Evolutionary conservation across 2,329 filamentous ascomycete genomes (phyloP).

Genomic region (Ambrosiella cleistominuta): DNA sequence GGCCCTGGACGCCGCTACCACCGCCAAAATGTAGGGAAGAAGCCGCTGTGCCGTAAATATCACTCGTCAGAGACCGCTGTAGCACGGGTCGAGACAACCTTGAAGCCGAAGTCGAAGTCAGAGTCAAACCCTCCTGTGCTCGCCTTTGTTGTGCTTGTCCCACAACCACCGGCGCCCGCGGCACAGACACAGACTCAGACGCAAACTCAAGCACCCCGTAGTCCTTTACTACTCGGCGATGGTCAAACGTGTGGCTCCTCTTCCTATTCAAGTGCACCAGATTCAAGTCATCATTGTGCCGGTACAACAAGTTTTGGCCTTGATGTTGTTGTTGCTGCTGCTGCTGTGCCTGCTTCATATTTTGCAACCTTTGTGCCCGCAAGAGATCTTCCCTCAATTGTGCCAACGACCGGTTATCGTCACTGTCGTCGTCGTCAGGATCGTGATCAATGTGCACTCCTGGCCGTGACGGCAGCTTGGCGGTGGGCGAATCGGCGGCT

Average conservation of each 20-base stretch:
- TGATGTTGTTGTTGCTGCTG: background rate
- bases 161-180: background rate
- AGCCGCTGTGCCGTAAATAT: background rate
- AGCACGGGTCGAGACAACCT: background rate
- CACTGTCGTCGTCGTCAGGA: background rate
- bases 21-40: background rate
- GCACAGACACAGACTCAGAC: background rate
- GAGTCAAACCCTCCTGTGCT: too few species aligned
- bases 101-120: too few species aligned
- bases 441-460: too few species aligned
- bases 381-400: slow-evolving; percentile 1
- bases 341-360: background rate
- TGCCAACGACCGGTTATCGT: background rate
- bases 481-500: background rate
- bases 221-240: background rate
- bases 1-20: background rate
- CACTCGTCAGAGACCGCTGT: background rate
- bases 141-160: background rate
- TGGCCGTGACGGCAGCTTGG: background rate
- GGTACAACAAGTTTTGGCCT: background rate
- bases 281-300: background rate
- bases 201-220: background rate
- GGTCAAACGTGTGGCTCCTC: background rate
- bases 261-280: background rate
- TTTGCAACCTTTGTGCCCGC: background rate